Conservation (phyloP, 768 basidiomycete genomes). For the Russula brevipes region DNA sequence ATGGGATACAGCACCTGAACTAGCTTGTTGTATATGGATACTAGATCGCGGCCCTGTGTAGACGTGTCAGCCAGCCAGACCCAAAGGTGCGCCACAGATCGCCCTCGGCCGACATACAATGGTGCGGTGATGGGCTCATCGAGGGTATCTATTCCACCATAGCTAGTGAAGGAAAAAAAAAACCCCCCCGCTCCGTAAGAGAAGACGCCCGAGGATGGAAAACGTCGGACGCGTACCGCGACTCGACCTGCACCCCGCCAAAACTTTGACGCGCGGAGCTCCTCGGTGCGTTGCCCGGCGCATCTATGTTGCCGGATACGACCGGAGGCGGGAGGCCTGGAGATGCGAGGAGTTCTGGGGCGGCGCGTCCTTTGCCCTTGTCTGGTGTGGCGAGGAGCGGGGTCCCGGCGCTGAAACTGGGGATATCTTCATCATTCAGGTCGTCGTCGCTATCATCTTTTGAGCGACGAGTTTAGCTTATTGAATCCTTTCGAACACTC, state of each 20-base stretch:
- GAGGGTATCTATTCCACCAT: slow-evolving; percentile 80
- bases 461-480: slow-evolving; percentile 21
- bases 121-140: slow-evolving; percentile 89
- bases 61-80: slow-evolving; percentile 1
- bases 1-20: slow-evolving; percentile 90
- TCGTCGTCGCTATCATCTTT: slow-evolving; percentile 70
- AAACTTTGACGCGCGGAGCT: slow-evolving; percentile 54
- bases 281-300: slow-evolving; percentile 35
- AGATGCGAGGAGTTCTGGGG: slow-evolving; percentile 49
- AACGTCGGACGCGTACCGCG: slow-evolving; percentile 49
- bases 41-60: slow-evolving; percentile 75
- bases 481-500: not conserved
- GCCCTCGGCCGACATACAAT: slow-evolving; percentile 54
- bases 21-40: slow-evolving; percentile 89
- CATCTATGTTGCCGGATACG: slow-evolving; percentile 71
- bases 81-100: slow-evolving; percentile 4
- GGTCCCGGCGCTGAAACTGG: slow-evolving; percentile 57
- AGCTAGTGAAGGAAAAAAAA: slow-evolving; percentile 39
- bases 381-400: slow-evolving; percentile 38
- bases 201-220: not conserved
- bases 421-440: slow-evolving; percentile 75
- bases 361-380: slow-evolving; percentile 70
- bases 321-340: slow-evolving; percentile 35
- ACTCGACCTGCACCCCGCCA: slow-evolving; percentile 86
- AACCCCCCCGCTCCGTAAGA: not conserved